Conservation (phyloP, 1,284 basidiomycete genomes). For the Filobasidium uniguttulatum region DNA sequence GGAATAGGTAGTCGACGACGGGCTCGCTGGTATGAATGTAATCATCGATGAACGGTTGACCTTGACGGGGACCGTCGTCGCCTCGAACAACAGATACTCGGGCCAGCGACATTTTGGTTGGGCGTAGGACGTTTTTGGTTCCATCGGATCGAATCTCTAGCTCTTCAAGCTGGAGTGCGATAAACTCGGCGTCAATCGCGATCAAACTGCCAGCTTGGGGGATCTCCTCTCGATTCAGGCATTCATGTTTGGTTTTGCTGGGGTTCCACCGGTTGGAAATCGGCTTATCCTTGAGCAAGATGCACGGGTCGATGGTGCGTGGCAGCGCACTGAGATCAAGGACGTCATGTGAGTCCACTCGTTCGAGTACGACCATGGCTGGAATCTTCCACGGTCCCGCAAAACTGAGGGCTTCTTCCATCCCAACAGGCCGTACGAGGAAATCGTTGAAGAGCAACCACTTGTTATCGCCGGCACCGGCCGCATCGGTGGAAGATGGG, state of each 20-base stretch:
- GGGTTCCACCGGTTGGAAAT: slow-evolving; percentile 62
- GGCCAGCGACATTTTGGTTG: slow-evolving; percentile 79
- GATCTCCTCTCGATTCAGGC: slow-evolving; percentile 58
- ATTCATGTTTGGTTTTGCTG: slow-evolving; percentile 66
- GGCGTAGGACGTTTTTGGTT: slow-evolving; percentile 79
- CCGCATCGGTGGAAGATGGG: not conserved
- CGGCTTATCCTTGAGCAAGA: slow-evolving; percentile 73
- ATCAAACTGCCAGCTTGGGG: slow-evolving; percentile 75
- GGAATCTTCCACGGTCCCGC: slow-evolving; percentile 88
- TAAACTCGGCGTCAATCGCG: slow-evolving; percentile 95
- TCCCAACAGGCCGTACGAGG: slow-evolving; percentile 65
- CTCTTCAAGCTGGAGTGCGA: slow-evolving; percentile 91
- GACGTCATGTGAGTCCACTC: slow-evolving; percentile 47
- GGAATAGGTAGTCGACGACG: slow-evolving; percentile 92
- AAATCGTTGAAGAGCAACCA: slow-evolving; percentile 99
- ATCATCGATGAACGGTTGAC: slow-evolving; percentile 90
- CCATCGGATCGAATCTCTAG: slow-evolving; percentile 89
- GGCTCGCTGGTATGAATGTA: slow-evolving; percentile 90
- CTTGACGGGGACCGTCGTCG: slow-evolving; percentile 55
- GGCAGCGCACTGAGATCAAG: slow-evolving; percentile 58
- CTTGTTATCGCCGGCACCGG: not conserved
- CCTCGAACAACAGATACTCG: slow-evolving; percentile 89
- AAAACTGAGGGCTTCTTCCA: slow-evolving; percentile 77
- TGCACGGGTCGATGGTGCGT: slow-evolving; percentile 53
- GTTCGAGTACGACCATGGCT: slow-evolving; percentile 73